Conservation (phyloP, 2,329 filamentous ascomycete genomes). For the Acrocalymma vagum region DNA sequence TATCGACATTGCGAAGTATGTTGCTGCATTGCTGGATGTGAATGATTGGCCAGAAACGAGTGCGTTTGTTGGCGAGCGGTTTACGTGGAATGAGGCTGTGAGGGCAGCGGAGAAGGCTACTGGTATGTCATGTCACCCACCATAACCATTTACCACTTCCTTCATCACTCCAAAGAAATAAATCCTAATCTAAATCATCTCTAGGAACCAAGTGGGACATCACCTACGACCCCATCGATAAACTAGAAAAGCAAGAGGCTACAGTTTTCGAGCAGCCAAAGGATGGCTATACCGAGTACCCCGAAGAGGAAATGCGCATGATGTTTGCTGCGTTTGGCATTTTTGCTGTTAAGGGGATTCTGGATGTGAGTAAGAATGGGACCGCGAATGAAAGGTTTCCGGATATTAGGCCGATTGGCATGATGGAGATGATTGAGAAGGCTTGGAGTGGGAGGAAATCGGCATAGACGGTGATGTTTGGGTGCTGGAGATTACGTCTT, state of each 20-base stretch:
- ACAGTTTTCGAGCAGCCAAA: slow-evolving; percentile 17
- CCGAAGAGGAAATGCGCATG: slow-evolving; percentile 3
- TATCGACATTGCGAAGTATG: slow-evolving; percentile 22
- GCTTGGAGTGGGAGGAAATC: too few species aligned
- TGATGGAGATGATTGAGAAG: slow-evolving; percentile 13
- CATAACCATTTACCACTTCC: too few species aligned
- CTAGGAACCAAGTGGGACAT: slow-evolving; percentile 18
- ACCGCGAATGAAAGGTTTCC: slow-evolving; percentile 16
- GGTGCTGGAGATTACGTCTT: too few species aligned
- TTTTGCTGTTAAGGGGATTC: slow-evolving; percentile 12
- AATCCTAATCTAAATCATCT: too few species aligned
- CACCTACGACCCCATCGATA: slow-evolving; percentile 15
- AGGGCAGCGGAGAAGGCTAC: slow-evolving; percentile 51
- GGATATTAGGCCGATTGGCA: slow-evolving; percentile 13
- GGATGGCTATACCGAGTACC: slow-evolving; percentile 8
- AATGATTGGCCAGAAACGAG: slow-evolving; percentile 45
- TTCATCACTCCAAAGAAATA: too few species aligned
- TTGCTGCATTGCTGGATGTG: slow-evolving; percentile 17
- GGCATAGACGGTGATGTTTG: too few species aligned
- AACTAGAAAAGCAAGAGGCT: slow-evolving; percentile 12
- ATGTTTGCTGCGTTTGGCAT: slow-evolving; percentile 15
- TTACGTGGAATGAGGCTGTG: slow-evolving; percentile 58
- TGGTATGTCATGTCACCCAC: slow-evolving; percentile 28
- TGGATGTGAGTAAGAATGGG: slow-evolving; percentile 13
- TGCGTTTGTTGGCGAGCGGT: slow-evolving; percentile 50